A percentile compares a stretch with the other conserved stretches of the same genome.
Conservation (phyloP, 2,329 filamentous ascomycete genomes). For the Cladosporium sp. region DNA sequence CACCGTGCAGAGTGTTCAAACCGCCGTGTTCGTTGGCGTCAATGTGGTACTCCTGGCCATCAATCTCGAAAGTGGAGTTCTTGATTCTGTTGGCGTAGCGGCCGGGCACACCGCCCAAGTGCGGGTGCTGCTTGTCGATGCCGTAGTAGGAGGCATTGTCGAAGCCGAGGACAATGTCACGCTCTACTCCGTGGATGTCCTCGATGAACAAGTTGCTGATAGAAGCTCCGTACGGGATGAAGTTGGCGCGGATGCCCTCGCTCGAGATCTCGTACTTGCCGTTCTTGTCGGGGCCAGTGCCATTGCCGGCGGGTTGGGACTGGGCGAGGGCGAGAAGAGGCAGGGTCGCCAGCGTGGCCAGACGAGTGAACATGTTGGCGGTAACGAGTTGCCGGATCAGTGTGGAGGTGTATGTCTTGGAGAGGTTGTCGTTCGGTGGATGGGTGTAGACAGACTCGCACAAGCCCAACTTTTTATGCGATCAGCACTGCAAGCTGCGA, state of each 20-base stretch:
- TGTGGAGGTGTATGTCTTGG: background rate
- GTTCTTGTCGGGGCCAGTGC: constrained; percentile 27
- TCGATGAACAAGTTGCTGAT: constrained; percentile 68
- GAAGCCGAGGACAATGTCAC: constrained; percentile 69
- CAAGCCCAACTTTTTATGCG: background rate
- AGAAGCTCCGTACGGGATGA: constrained; percentile 71
- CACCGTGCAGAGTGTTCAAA: constrained; percentile 50
- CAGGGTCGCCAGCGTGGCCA: constrained; percentile 18
- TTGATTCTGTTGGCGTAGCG: constrained; percentile 79
- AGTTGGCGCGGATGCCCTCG: constrained; percentile 62
- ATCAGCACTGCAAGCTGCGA: background rate
- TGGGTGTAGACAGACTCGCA: background rate
- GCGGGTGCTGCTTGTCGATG: constrained; percentile 61
- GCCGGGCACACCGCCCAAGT: constrained; percentile 67
- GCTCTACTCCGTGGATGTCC: constrained; percentile 63
- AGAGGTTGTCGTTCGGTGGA: background rate
- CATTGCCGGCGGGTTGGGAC: constrained; percentile 20
- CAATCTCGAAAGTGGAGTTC: constrained; percentile 59
- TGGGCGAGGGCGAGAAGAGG: constrained; percentile 17
- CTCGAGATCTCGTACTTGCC: constrained; percentile 69
- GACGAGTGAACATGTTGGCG: constrained; percentile 7
- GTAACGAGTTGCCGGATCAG: background rate
- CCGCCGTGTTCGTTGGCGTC: constrained; percentile 49
- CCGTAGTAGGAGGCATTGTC: constrained; percentile 71
- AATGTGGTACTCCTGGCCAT: constrained; percentile 45